Evolutionary conservation across 768 basidiomycete genomes (phyloP), one percentile per base, ranked within the genome.

Genomic region (Flagelloscypha sp.): DNA sequence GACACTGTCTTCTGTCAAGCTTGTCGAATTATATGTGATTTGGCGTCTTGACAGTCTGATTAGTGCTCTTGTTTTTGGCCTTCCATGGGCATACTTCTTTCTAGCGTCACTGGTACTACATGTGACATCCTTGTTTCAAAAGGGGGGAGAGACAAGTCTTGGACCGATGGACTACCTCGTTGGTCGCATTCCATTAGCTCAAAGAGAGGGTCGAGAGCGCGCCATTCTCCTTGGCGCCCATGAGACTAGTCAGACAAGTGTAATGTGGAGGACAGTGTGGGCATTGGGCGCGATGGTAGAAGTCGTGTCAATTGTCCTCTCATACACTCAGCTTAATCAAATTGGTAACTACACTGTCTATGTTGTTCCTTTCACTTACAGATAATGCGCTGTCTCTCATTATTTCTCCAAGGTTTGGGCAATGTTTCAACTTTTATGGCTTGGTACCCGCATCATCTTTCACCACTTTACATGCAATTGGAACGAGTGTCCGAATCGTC

Each of bases 401-500:
- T n/a, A n/a, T n/a, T n/a, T n/a, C n/a, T n/a, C n/a, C n/a, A n/a
- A n/a, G n/a, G n/a, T 45, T 7, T 56, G 54, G 53, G 36, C 34
- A 0, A 45, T 27, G 3, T 56, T 54, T 30, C 54, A 56, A 37
- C 18, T 42, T 15, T 35, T 48, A 1, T 56, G 53, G 54, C 45
- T 54, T 12, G 36, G 29, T 4, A 30, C 42, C 16, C 47, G 53
- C 9, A 36, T 49, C 13, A 13, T 53, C 10, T 23, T 54, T 10
- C 44, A 49, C 33, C 44, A 53, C 36, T 23, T 48, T 36, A 33
- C 43, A 15, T 43, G 47, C 10, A n/a, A n/a, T n/a, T n/a, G n/a
- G n/a, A n/a, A n/a, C n/a, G n/a, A n/a, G n/a, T n/a, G n/a, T n/a
- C 30, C 43, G 7, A 24, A 44, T 4, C 27, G 43, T 10, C 33